Evolutionary conservation across 306 rosid species (phyloP), one percentile per base, ranked within the genome.

Genomic region (Astragalus glycyphyllos): DNA sequence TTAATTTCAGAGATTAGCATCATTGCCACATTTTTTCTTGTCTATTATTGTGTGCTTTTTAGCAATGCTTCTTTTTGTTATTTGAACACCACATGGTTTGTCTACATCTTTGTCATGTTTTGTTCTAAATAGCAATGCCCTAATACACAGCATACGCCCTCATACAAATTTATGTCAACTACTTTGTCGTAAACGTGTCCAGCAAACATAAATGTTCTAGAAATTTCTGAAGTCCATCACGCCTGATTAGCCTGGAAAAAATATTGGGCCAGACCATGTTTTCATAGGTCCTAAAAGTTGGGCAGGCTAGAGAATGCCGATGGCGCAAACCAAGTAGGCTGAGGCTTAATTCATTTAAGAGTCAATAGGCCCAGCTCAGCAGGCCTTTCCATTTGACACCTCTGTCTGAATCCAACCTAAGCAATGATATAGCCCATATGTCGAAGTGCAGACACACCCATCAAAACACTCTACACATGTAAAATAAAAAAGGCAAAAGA

Each of bases 391-490:
- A n/a, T 66, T 57, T 29, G 58, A 58, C 11, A 58, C 51, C 49
- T 37, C 49, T 45, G 65, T 26, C 56, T 16, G 60, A 55, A 50
- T 23, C 60, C 58, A 64, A 48, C 20, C 56, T 70, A 70, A 44
- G 64, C 80, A 63, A 35, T 42, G 20, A 61, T 14, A 20, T 49
- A 20, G 13, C 49, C 53, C 41, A 40, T 29, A 62, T 26, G 41
- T 40, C 45, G 11, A 62, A 11, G 34, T 16, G 45, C 26, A 76
- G 76, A 38, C 10, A 11, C 12, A 55, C 11, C 34, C 32, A 58
- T 41, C 65, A 48, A 60, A 71, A 56, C 17, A 32, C n/a, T 73
- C 37, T 3, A 35, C 14, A 60, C 53, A 20, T 16, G 32, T n/a
- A 37, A 56, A 51, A 37, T 55, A 53, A 40, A 58, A 58, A 7